Base-by-base conservation (phyloP, 2,329 filamentous ascomycete species). In the Fusarium foetens region DNA sequence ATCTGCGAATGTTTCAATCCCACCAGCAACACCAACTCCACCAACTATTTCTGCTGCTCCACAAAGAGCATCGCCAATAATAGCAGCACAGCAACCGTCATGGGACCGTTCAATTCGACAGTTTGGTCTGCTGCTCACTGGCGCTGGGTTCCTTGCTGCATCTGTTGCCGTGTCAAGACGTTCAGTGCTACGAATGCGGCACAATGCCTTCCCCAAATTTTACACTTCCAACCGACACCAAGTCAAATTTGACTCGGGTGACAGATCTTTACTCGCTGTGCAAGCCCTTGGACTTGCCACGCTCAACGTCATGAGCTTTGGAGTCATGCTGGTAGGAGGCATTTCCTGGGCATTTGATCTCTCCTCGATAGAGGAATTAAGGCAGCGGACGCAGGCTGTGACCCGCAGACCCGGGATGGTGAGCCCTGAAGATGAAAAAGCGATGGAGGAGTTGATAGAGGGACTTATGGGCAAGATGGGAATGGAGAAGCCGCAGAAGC, bases 261-360 rank as follows among this genome's bases (percentile, higher is more conserved):
- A 81, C 55, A 76, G 79, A 41, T 66, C 80, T 55, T 80, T 92
- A 42, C 91, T 98, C 71, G 95, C 95, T 2, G 83, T 92, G 38
- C 93, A 97, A 81, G 95, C 95, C 1, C 85, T 99, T 27, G 93
- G 91, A 53, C 85, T 98, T 39, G 96, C 95, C 0, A 97, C 95
- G 0, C 87, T 98, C 75, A 97, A 97, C 76, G 93, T 96, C 17
- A 78, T 91, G 36, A 93, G 91, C 75, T 88, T 96, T 54, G 91
- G 87, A 2, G 90, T 97, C 80, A 90, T 97, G 87, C 82, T 88
- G 13, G 86, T 89, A 0, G 96, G 95, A 7, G 94, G 92, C 0
- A 81, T 91, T 16, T 85, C 93, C 69, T 97, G 92, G 87, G 91
- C 89, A 2, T 89, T 96, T 67, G 92, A 98, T 79, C 88, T 98